Conservation (phyloP, 306 rosid species). For the Sechiopsis laciniata region DNA sequence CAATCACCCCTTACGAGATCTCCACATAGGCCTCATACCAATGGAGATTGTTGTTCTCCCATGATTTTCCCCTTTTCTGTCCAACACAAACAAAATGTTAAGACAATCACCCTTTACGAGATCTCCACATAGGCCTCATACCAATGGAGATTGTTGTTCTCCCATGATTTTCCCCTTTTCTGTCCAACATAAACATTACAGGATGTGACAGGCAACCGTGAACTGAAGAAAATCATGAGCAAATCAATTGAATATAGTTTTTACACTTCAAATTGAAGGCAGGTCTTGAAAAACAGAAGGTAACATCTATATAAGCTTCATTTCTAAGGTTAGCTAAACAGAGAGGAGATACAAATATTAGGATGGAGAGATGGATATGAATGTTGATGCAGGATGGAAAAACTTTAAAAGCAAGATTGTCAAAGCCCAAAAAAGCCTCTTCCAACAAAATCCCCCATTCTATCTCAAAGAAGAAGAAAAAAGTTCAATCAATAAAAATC, state of each 20-base stretch:
- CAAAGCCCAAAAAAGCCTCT: not conserved
- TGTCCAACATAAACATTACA: not conserved
- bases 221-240: not conserved
- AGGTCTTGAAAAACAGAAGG: not conserved
- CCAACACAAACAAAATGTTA: not conserved
- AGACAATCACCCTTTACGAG: too few species aligned
- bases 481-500: not conserved
- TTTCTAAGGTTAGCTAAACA: not conserved
- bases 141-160: too few species aligned
- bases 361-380: constrained; percentile 35
- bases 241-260: not conserved
- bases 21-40: too few species aligned
- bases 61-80: not conserved
- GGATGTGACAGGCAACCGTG: not conserved
- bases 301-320: not conserved
- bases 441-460: not conserved
- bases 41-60: too few species aligned
- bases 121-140: too few species aligned
- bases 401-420: not conserved
- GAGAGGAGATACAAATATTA: not conserved
- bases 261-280: not conserved
- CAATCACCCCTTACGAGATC: too few species aligned
- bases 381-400: constrained; percentile 42
- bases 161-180: not conserved
- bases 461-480: not conserved